These are phyloP conservation scores for Lunasporangiospora selenospora DNA, from an alignment of 192 early-diverging fungal species.

Conservation along the genomic window DNA sequence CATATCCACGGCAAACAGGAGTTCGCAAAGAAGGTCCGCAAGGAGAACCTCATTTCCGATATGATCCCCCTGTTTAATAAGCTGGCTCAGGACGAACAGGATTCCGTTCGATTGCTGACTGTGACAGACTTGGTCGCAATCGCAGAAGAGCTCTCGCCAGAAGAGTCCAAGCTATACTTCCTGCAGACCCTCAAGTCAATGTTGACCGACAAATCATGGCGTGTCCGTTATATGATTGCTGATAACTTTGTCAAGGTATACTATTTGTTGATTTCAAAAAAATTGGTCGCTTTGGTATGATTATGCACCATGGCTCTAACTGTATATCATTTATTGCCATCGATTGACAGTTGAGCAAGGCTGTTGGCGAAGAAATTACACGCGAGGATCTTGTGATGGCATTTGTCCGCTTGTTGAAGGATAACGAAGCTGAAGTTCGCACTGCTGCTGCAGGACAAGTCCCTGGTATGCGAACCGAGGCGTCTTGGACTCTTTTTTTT, in stretches of 20 bases:
- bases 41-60: constrained; percentile 82
- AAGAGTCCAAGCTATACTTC: constrained; percentile 80
- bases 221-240: constrained; percentile 99
- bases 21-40: constrained; percentile 72
- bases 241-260: constrained; percentile 96
- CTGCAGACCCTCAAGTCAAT: constrained; percentile 77
- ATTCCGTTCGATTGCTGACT: constrained; percentile 96
- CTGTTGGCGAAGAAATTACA: constrained; percentile 79
- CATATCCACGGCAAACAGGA: constrained; percentile 49
- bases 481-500: no score
- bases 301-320: not conserved
- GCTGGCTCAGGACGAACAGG: constrained; percentile 87
- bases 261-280: no score
- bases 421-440: constrained; percentile 97
- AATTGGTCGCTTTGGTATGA: constrained; percentile 50
- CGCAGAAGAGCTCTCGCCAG: constrained; percentile 77
- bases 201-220: constrained; percentile 95
- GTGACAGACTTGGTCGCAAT: constrained; percentile 93
- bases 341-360: constrained; percentile 71
- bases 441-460: constrained; percentile 94
- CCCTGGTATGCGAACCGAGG: constrained; percentile 76
- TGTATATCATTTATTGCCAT: no score
- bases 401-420: constrained; percentile 90
- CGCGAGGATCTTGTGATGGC: constrained; percentile 87
- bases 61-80: constrained; percentile 89